Evolutionary conservation across 345 rosid species (phyloP), one percentile per base, ranked within the genome.

Genomic region (Gossypium rotundifolium): DNA sequence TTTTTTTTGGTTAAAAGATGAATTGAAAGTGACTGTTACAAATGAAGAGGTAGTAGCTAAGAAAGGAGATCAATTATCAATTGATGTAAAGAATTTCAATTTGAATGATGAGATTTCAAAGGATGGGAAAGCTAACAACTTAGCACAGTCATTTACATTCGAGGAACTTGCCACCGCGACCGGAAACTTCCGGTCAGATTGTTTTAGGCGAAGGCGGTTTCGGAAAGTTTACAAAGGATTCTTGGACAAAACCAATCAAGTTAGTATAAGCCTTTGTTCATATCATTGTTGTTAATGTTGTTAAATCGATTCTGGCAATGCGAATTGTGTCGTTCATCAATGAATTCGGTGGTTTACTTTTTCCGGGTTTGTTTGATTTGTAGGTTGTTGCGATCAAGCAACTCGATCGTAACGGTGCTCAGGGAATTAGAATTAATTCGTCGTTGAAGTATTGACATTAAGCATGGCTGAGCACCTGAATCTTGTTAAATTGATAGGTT

Each of bases 201-300:
- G 89, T 84, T 88, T 71, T 93, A 42, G 97, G 98, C 33, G 93
- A 87, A 88, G 98, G 98, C 20, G 98, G 98, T 42, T 93, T 93
- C 58, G 98, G 12, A 89, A 86, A 83, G 97, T 93, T 40, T 93
- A 77, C 83, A 90, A 85, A 73, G 98, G 95, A 12, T 60, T 62
- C 68, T 63, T 93, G 68, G 87, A 85, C 69, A 87, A 79, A 77
- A 70, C 79, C 5, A 58, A 81, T 46, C 92, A 93, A 93, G 98
- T 88, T 40, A 62, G 81, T 81, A 48, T 33, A 53, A 44, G 58
- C 33, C 33, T 45, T 53, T 59, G 2, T 48, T 48, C 52, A 58
- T 33, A 55, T 46, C 33, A 54, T 65, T 44, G 6, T 42, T 57
- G 11, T n/a, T 0, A 23, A 20, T 45, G 48, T 55, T 67, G 42